Conservation (phyloP, 2,329 filamentous ascomycete species). For the Alternaria gansuensis region DNA sequence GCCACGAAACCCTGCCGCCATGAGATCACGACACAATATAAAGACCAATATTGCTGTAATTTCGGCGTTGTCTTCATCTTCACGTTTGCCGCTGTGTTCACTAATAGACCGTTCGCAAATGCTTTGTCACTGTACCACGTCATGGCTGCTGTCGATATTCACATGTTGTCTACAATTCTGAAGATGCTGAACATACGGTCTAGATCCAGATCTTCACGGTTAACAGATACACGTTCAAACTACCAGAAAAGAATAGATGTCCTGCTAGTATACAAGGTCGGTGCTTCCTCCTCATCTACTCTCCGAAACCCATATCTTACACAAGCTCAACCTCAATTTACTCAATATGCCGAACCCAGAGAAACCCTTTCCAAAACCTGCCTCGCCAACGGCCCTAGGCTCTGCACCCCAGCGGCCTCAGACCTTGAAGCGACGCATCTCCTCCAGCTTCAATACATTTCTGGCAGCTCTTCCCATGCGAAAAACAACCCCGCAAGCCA, state of each 20-base stretch:
- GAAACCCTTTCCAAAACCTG: background rate
- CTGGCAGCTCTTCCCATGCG: conserved; percentile 18
- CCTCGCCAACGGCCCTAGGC: conserved; percentile 1
- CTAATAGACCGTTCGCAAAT: conserved; percentile 19
- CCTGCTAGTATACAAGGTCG: background rate
- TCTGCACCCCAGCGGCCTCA: conserved; percentile 19
- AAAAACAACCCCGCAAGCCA: conserved; percentile 8
- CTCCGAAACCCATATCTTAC: background rate
- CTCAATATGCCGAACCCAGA: conserved; percentile 7
- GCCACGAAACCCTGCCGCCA: background rate
- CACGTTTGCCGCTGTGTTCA: conserved; percentile 13
- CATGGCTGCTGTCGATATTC: conserved; percentile 16
- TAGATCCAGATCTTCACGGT: background rate
- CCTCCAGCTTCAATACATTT: conserved; percentile 23
- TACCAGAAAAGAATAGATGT: background rate
- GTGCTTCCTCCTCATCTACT: background rate
- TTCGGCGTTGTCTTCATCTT: conserved; percentile 1
- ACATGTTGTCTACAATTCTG: conserved; percentile 5
- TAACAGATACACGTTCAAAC: background rate
- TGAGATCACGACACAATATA: background rate
- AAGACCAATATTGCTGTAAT: background rate
- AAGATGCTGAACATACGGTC: background rate
- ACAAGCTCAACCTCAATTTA: background rate
- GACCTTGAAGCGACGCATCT: conserved; percentile 29
- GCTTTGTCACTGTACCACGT: conserved; percentile 19